Evolutionary conservation across 345 rosid species (phyloP).

Genomic region (Gossypium sturtianum): DNA sequence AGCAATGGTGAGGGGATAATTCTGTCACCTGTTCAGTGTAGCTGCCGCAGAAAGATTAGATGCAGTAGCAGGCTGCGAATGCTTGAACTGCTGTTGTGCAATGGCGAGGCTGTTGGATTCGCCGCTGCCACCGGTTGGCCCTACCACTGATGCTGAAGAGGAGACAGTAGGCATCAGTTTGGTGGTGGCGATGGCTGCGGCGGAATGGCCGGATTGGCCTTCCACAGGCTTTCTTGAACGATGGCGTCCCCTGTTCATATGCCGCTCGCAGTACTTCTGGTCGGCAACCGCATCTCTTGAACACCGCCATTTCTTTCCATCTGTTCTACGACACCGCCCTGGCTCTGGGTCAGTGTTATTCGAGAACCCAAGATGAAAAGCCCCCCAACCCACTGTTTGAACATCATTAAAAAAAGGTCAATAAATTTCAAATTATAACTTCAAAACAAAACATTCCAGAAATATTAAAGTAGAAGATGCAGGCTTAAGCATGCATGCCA

Average conservation of each 20-base stretch:
- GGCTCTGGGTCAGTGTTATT: conserved; percentile 88
- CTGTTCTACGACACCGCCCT: conserved; percentile 93
- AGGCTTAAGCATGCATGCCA: neutral
- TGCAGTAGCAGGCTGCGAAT: conserved; percentile 34
- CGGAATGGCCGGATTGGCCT: conserved; percentile 83
- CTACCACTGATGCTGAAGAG: conserved; percentile 23
- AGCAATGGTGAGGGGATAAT: neutral
- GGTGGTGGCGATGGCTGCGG: conserved; percentile 31
- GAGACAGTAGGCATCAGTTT: conserved; percentile 27
- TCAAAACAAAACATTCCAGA: neutral
- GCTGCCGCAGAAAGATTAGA: conserved; percentile 18
- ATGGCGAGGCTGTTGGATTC: conserved; percentile 33
- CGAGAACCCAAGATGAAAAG: conserved; percentile 78
- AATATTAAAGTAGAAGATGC: neutral
- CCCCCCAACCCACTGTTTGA: conserved; percentile 63
- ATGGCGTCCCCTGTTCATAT: conserved; percentile 97
- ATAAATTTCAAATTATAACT: neutral
- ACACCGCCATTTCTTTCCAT: conserved; percentile 99
- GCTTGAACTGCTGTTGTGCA: conserved; percentile 45
- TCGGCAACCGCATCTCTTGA: conserved; percentile 87
- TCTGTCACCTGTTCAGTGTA: conserved; percentile 29
- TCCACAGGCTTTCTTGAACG: conserved; percentile 99
- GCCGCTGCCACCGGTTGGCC: conserved; percentile 33
- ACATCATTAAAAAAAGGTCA: neutral
- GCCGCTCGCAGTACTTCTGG: conserved; percentile 95